Evolutionary conservation across 2,329 filamentous ascomycete genomes (phyloP), one percentile per base, ranked within the genome.

Genomic region (Diaporthe aspalathi): DNA sequence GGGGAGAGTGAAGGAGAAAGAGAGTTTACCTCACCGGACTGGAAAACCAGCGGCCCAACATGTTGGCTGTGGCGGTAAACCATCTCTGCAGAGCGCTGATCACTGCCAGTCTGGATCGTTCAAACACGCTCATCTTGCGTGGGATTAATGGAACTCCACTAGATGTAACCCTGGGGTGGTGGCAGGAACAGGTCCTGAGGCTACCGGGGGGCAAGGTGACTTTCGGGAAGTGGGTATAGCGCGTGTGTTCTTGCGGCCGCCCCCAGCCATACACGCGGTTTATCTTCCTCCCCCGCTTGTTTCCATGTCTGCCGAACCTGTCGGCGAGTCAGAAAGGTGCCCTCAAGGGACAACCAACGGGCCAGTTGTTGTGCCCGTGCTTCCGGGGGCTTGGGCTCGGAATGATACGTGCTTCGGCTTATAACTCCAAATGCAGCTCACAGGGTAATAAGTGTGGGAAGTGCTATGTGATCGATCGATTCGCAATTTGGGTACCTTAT

Each of bases 371-470:
- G 24, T 24, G 60, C 60, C 60, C 60, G 27, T 63, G 60, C 60
- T 17, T 14, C 20, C 40, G n/a, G 29, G 17, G 57, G 20, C 57
- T 35, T 12, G 43, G 38, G 60, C 43, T n/a, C 24, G 43, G 27
- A 47, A 49, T 63, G 57, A 49, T 49, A 49, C 27, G 40, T 35
- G 57, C 43, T 63, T 17, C 57, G 57, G 57, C 24, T 63, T 63
- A 49, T 35, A 22, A 32, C 27, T 5, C 11, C 40, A 29, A 11
- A 35, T 35, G 57, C 43, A 63, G 29, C 60, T 17, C n/a, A 5
- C 60, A 43, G 38, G 43, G 27, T 38, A 14, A 24, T 2, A 45
- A 16, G 16, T 40, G 9, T 24, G 20, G 12, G 27, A 17, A 63
- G 3, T 35, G 20, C 16, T 12, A 22, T 47, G 24, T 38, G 43